phyloP scores from a whole-genome alignment of 1,284 basidiomycete genomes.

The Heterobasidion annosum region DNA sequence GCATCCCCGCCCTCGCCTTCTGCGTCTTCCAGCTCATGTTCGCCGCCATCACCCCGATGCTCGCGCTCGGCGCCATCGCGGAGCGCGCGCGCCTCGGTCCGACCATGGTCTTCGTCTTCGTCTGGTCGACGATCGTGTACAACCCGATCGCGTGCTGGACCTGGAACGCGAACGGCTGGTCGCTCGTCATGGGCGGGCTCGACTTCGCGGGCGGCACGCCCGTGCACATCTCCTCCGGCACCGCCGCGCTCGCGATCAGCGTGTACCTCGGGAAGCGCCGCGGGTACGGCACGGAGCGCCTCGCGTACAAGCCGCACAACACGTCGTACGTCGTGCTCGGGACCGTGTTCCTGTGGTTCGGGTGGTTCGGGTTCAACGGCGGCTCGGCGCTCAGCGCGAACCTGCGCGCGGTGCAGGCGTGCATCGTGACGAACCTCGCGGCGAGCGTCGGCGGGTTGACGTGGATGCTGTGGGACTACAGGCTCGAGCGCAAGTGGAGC shows the following conservation, averaged over 20 bases:
- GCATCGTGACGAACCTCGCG: slow-evolving; percentile 89
- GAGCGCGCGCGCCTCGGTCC: slow-evolving; percentile 88
- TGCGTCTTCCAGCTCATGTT: slow-evolving; percentile 89
- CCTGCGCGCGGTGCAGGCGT: slow-evolving; percentile 82
- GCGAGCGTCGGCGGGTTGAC: slow-evolving; percentile 83
- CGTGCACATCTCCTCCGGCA: slow-evolving; percentile 89
- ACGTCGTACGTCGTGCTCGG: slow-evolving; percentile 87
- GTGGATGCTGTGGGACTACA: slow-evolving; percentile 95
- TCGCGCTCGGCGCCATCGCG: slow-evolving; percentile 88
- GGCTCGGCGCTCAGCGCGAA: slow-evolving; percentile 82
- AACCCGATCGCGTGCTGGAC: slow-evolving; percentile 93
- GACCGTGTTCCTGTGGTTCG: slow-evolving; percentile 94
- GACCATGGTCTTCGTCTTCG: slow-evolving; percentile 81
- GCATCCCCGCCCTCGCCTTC: slow-evolving; percentile 81
- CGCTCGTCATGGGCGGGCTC: slow-evolving; percentile 67
- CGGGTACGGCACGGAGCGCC: slow-evolving; percentile 88
- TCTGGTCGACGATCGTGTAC: slow-evolving; percentile 89
- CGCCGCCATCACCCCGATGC: slow-evolving; percentile 75
- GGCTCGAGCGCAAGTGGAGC: slow-evolving; percentile 89
- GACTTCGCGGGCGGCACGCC: slow-evolving; percentile 97
- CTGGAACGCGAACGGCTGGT: slow-evolving; percentile 90
- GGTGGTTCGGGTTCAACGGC: slow-evolving; percentile 96
- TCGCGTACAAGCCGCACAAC: slow-evolving; percentile 86
- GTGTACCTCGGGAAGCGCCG: slow-evolving; percentile 87
- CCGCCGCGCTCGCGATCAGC: slow-evolving; percentile 86